A percentile compares a stretch with the other conserved stretches of the same genome.
Evolutionary conservation across 1,284 basidiomycete species (phyloP).

Genomic region (Pseudozyma tsukubaensis): DNA sequence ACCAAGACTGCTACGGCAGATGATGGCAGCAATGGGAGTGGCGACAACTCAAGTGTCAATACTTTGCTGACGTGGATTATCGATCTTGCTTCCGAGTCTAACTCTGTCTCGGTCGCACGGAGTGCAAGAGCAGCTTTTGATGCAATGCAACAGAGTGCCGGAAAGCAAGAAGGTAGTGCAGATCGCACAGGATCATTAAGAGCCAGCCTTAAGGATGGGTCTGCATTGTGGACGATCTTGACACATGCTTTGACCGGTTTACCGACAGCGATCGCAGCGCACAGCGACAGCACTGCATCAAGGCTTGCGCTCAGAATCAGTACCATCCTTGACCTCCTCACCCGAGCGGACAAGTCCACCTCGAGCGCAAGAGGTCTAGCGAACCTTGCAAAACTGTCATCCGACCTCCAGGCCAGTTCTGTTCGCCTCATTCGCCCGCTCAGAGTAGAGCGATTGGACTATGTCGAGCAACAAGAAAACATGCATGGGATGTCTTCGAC

Average conservation of each 20-base stretch:
- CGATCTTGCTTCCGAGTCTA: conserved; percentile 25
- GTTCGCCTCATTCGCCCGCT: conserved; percentile 11
- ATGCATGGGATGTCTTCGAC: neutral
- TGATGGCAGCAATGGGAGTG: neutral
- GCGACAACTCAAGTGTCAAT: conserved; percentile 2
- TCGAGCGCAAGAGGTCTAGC: neutral
- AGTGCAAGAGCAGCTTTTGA: conserved; percentile 8
- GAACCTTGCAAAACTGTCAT: conserved; percentile 9
- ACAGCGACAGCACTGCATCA: conserved; percentile 21
- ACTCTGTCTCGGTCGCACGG: conserved; percentile 4
- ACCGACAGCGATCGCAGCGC: conserved; percentile 15
- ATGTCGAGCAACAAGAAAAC: conserved; percentile 6
- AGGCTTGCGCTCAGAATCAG: conserved; percentile 25
- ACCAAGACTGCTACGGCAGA: neutral
- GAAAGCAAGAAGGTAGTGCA: too few species aligned
- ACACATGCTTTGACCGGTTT: conserved; percentile 17
- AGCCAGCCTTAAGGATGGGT: conserved; percentile 2
- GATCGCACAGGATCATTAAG: neutral
- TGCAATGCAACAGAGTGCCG: neutral
- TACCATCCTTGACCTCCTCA: conserved; percentile 12
- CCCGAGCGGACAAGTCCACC: neutral
- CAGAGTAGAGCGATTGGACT: conserved; percentile 16
- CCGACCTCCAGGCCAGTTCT: conserved; percentile 10
- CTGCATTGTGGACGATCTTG: conserved; percentile 13
- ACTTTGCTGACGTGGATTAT: conserved; percentile 37